Conservation (phyloP, 441 rosid genomes). For the Rhodomyrtus psidioides region DNA sequence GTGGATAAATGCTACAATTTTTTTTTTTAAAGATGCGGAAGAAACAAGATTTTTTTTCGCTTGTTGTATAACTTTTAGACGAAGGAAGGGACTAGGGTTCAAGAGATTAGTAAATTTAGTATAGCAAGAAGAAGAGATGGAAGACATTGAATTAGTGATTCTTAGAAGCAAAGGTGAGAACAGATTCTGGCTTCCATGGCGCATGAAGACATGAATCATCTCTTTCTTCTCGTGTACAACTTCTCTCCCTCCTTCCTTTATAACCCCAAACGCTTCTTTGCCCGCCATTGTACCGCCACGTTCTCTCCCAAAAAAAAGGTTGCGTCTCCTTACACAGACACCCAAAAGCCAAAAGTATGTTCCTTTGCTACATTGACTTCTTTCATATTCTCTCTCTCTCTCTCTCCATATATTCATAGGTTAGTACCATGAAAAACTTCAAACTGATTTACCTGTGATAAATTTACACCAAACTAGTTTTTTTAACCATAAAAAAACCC, state of each 20-base stretch:
- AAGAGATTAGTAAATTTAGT: neutral
- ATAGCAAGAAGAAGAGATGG: neutral
- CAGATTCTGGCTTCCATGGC: constrained; percentile 16
- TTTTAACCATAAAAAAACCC: too few relatives aligned
- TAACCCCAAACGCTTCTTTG: neutral
- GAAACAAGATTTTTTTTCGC: neutral
- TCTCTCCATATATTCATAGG: too few relatives aligned
- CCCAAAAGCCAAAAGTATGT: neutral
- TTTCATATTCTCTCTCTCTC: neutral
- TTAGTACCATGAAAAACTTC: too few relatives aligned
- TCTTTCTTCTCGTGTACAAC: neutral
- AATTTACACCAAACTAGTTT: too few relatives aligned
- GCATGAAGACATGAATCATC: neutral
- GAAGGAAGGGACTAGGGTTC: neutral
- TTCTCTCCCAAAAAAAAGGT: neutral
- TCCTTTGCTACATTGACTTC: neutral
- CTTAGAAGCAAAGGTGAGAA: constrained; percentile 23
- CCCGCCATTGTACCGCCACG: neutral
- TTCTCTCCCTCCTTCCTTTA: neutral
- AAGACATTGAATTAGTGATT: neutral
- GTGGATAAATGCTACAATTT: too few relatives aligned
- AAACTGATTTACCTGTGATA: too few relatives aligned
- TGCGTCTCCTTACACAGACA: neutral
- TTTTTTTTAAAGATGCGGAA: neutral
- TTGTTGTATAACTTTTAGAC: neutral